phyloP scores from a whole-genome alignment of 2,329 filamentous ascomycete genomes.

The Canariomyces notabilis region DNA sequence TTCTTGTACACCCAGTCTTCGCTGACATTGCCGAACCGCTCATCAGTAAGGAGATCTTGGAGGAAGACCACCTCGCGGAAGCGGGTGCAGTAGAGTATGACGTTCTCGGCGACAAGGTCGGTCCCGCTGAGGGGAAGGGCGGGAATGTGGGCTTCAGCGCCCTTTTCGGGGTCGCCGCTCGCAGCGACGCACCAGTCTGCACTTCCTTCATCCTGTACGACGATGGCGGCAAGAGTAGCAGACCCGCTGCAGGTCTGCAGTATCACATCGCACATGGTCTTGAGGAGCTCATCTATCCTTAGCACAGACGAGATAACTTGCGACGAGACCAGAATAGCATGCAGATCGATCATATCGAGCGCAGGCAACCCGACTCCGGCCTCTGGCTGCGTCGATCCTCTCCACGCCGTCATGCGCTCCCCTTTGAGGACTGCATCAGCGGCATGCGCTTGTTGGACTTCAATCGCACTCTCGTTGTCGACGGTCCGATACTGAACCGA shows the following conservation, averaged over 20 bases:
- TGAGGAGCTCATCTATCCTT: constrained; percentile 67
- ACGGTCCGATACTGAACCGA: constrained; percentile 47
- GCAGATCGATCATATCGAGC: constrained; percentile 77
- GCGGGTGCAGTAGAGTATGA: constrained; percentile 70
- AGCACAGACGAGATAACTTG: constrained; percentile 76
- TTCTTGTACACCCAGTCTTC: constrained; percentile 64
- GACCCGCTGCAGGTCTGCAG: constrained; percentile 68
- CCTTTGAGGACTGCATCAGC: constrained; percentile 47
- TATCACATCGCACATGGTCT: constrained; percentile 78
- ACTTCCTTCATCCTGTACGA: constrained; percentile 63
- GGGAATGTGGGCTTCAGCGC: constrained; percentile 61
- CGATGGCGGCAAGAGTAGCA: constrained; percentile 66
- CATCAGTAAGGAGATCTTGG: constrained; percentile 67
- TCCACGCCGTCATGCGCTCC: constrained; percentile 59
- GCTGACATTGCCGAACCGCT: constrained; percentile 71
- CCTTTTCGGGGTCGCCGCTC: constrained; percentile 65
- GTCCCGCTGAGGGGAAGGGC: constrained; percentile 61
- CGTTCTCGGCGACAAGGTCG: constrained; percentile 67
- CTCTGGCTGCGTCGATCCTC: constrained; percentile 54
- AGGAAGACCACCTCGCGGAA: constrained; percentile 73
- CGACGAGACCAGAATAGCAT: constrained; percentile 71
- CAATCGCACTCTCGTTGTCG: constrained; percentile 42
- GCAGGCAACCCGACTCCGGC: constrained; percentile 61
- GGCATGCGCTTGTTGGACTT: constrained; percentile 38
- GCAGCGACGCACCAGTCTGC: constrained; percentile 68